Percentiles rank a stretch among this genome's conserved stretches.
Conservation (phyloP, 768 basidiomycete species). For the Russula foetens region DNA sequence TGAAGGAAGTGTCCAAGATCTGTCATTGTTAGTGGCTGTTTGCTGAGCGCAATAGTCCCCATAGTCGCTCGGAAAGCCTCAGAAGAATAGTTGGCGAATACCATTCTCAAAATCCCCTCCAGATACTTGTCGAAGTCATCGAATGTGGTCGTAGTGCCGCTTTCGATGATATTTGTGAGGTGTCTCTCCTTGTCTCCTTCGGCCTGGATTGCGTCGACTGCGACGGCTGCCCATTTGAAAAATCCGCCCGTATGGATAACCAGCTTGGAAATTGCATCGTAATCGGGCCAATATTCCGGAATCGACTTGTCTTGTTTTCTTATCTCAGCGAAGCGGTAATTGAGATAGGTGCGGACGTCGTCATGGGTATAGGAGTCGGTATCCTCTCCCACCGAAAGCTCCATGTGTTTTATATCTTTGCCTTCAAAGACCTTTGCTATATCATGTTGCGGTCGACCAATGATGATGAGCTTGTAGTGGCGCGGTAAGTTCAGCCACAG, state of each 20-base stretch:
- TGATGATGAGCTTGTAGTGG: constrained; percentile 15
- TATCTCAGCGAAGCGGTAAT: constrained; percentile 9
- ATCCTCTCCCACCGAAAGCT: constrained; percentile 4
- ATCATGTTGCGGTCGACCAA: constrained; percentile 5
- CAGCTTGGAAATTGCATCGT: neutral
- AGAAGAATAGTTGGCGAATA: neutral
- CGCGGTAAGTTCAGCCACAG: constrained; percentile 4
- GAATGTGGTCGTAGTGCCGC: constrained; percentile 3
- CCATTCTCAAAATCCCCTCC: neutral
- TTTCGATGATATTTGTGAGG: neutral
- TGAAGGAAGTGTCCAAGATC: constrained; percentile 8
- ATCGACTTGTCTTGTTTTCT: constrained; percentile 1
- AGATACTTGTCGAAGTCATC: constrained; percentile 2
- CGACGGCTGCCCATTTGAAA: constrained; percentile 13
- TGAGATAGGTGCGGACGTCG: constrained; percentile 5
- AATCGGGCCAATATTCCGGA: constrained; percentile 3
- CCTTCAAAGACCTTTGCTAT: constrained; percentile 3
- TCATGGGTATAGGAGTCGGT: neutral
- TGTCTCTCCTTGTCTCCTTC: neutral
- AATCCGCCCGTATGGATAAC: neutral
- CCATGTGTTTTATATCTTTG: neutral
- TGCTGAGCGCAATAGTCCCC: constrained; percentile 7
- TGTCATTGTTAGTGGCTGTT: constrained; percentile 5
- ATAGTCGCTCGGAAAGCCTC: constrained; percentile 4
- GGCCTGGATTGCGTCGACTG: constrained; percentile 1